Evolutionary conservation across 2,329 filamentous ascomycete genomes (phyloP), one percentile per base, ranked within the genome.

Genomic region (Fusarium albosuccineum): DNA sequence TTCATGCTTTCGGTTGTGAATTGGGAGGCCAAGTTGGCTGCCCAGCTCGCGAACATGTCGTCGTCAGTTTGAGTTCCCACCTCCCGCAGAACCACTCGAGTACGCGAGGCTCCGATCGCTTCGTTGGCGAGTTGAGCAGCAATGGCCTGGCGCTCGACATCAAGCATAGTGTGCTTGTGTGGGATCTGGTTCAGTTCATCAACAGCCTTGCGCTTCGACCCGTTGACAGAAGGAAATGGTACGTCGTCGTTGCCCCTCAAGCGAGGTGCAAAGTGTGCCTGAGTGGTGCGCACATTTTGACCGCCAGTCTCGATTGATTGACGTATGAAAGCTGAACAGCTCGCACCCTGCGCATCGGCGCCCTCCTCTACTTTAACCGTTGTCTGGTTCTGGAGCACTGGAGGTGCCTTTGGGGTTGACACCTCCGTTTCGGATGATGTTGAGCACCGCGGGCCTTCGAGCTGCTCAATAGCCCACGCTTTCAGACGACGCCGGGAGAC

Each of bases 51-150:
- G 16, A 41, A 13, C 10, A 42, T 7, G 9, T 34, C 6, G 16
- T 8, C n/a, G 13, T 64, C 50, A 0, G 68, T 70, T 13, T 70
- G 67, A 2, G 27, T 51, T 0, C 22, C 56, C 8, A 29, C 5
- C 5, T 64, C 50, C 2, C 51, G 49, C 1, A 34, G 52, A 1
- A 55, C 14, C 13, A 39, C 44, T 9, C 8, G 14, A 10, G 17
- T 55, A 2, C 14, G 48, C 10, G 11, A n/a, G 4, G 13, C 5
- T 2, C 37, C 33, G 26, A 16, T 11, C 2, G n/a, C 30, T 5
- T 17, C 36, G 14, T 30, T 54, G 8, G 30, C 9, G 13, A 45
- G 3, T 10, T 55, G 36, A 14, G 51, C 17, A 9, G 6, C 11
- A 30, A 34, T 3, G 5, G 17, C 10, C 2, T 57, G 45, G n/a